Conservation (phyloP, 2,329 filamentous ascomycete genomes). For the Beauveria brongniartii region DNA sequence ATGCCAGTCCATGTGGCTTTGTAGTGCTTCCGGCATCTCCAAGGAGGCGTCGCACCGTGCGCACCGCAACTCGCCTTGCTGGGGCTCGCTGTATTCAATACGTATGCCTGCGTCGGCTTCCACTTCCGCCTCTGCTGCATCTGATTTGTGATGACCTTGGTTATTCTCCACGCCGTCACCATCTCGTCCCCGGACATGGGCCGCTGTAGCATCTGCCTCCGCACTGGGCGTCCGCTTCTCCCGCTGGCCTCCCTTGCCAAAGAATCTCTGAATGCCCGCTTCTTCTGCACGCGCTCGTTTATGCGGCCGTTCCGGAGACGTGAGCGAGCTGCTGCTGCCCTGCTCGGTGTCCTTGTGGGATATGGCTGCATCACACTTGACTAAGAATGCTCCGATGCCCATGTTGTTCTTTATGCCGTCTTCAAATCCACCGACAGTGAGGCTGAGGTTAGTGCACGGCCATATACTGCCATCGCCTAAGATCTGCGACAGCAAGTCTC, state of each 20-base stretch:
- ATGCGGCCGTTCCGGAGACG: conserved; percentile 17
- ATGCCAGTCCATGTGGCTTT: conserved; percentile 89
- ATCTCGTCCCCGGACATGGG: conserved; percentile 16
- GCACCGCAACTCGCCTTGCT: conserved; percentile 36
- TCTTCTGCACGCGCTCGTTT: conserved; percentile 33
- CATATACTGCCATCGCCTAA: conserved; percentile 70
- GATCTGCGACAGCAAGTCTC: conserved; percentile 68
- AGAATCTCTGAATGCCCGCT: conserved; percentile 50
- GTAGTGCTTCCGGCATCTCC: conserved; percentile 46
- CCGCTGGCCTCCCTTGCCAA: conserved; percentile 30
- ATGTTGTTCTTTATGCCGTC: conserved; percentile 77
- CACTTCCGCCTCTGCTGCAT: conserved; percentile 15
- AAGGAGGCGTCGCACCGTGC: conserved; percentile 57
- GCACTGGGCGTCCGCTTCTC: conserved; percentile 15
- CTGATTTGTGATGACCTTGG: conserved; percentile 4
- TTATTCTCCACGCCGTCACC: conserved; percentile 6
- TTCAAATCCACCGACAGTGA: conserved; percentile 88
- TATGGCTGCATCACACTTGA: conserved; percentile 62
- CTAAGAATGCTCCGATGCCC: conserved; percentile 79
- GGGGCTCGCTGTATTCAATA: conserved; percentile 2
- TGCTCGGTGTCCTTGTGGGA: conserved; percentile 18
- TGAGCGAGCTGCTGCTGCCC: neutral
- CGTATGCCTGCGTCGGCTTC: conserved; percentile 25
- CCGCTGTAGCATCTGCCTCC: conserved; percentile 19
- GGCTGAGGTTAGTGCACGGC: conserved; percentile 85